phyloP scores from a whole-genome alignment of 331 rosid species.

The Malus hybrid region DNA sequence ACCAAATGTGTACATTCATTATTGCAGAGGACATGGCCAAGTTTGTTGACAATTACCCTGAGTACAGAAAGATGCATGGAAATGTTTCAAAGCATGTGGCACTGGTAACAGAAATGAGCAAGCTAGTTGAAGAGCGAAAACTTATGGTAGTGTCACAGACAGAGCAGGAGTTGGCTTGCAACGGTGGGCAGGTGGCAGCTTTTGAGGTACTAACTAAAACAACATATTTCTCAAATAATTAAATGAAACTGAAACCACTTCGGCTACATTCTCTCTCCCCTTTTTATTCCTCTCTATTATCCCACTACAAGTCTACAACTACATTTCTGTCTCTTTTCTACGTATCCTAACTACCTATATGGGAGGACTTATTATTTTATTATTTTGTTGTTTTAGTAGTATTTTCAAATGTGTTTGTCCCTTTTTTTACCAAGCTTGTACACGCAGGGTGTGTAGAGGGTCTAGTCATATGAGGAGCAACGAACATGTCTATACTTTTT shows the following conservation, averaged over 20 bases:
- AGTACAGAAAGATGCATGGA: slow-evolving; percentile 94
- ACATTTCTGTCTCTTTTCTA: neutral
- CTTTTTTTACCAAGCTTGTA: neutral
- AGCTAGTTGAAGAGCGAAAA: slow-evolving; percentile 74
- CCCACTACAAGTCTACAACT: neutral
- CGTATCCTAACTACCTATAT: neutral
- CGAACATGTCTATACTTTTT: neutral
- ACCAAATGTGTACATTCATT: slow-evolving; percentile 10
- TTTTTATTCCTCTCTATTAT: neutral
- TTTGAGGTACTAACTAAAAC: slow-evolving; percentile 58
- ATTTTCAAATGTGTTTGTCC: neutral
- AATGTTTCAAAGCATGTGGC: slow-evolving; percentile 83
- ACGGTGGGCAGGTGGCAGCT: slow-evolving; percentile 89
- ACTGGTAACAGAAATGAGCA: slow-evolving; percentile 92
- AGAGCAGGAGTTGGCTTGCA: slow-evolving; percentile 96
- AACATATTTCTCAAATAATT: neutral
- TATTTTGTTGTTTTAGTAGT: neutral
- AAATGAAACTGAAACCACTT: neutral
- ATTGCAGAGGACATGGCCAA: slow-evolving; percentile 93
- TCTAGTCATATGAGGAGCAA: neutral
- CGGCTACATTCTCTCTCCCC: neutral
- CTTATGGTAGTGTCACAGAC: slow-evolving; percentile 87
- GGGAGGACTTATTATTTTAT: neutral
- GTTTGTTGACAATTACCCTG: slow-evolving; percentile 93
- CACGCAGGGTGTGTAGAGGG: neutral